A percentile compares a stretch with the other conserved stretches of the same genome.
Evolutionary conservation across 23 red algal species (phyloP).

Genomic region (Chondrus crispus): DNA sequence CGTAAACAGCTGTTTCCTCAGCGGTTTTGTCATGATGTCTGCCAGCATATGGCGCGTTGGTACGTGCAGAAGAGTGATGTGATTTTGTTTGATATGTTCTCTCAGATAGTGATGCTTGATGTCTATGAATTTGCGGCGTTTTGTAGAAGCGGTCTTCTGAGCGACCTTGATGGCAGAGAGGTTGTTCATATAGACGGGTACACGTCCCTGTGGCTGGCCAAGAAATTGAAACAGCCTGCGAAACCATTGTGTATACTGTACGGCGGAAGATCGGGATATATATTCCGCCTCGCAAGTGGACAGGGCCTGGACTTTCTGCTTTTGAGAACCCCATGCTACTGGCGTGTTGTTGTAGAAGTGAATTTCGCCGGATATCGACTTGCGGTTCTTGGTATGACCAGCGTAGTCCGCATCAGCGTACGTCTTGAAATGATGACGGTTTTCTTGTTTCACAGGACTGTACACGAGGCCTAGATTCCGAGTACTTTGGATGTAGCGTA

Average conservation of each 20-base stretch:
- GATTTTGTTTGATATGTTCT: not conserved
- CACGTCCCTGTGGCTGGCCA: not conserved
- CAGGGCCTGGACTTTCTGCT: not conserved
- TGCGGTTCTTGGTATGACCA: not conserved
- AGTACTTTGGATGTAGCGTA: not conserved
- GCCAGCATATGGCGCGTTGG: not conserved
- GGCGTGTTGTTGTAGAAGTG: not conserved
- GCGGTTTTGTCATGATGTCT: not conserved
- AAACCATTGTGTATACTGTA: not conserved
- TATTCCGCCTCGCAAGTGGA: conserved; percentile 1
- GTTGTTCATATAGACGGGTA: not conserved
- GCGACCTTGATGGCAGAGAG: not conserved
- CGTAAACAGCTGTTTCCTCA: not conserved
- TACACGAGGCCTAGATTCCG: not conserved
- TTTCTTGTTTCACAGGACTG: not conserved
- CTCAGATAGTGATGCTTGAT: conserved; percentile 7
- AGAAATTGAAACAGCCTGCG: not conserved
- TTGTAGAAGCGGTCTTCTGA: not conserved
- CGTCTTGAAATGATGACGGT: not conserved
- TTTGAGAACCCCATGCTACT: not conserved
- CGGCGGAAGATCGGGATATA: not conserved
- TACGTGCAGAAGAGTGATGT: not conserved
- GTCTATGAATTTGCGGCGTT: conserved; percentile 44
- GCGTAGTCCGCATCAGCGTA: conserved; percentile 7
- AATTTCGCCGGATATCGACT: not conserved